phyloP scores from a whole-genome alignment of 2,329 filamentous ascomycete genomes.

The Orbilia quercus region DNA sequence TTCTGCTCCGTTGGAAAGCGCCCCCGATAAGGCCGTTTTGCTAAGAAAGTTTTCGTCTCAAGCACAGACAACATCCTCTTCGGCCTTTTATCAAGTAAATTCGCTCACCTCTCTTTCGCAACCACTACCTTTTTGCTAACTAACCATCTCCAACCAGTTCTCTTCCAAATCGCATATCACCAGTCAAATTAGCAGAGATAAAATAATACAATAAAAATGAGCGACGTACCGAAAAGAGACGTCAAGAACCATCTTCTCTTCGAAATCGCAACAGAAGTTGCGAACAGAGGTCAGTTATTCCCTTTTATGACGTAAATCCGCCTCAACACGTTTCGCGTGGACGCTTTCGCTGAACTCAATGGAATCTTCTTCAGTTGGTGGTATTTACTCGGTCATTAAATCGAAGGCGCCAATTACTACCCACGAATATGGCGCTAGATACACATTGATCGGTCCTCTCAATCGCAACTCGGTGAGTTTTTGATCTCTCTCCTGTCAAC shows the following conservation, averaged over 20 bases:
- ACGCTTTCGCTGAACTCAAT: conserved; percentile 25
- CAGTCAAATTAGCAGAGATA: conserved; percentile 13
- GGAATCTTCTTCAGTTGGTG: conserved; percentile 76
- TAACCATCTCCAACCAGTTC: conserved; percentile 9
- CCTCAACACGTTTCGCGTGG: conserved; percentile 43
- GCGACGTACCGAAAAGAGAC: conserved; percentile 68
- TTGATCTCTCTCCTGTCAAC: conserved; percentile 16
- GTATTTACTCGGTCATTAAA: conserved; percentile 99
- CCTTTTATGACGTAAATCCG: conserved; percentile 46
- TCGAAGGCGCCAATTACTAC: conserved; percentile 98
- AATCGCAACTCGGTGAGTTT: conserved; percentile 84
- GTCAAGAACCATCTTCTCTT: conserved; percentile 97
- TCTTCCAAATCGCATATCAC: conserved; percentile 24
- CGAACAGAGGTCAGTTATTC: conserved; percentile 80
- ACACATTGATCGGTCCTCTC: conserved; percentile 92
- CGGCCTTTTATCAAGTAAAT: conserved; percentile 40
- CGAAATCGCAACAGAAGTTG: conserved; percentile 95
- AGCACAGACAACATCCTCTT: conserved; percentile 3
- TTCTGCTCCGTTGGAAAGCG: conserved; percentile 30
- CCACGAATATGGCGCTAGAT: conserved; percentile 96
- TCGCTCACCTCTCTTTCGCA: conserved; percentile 44
- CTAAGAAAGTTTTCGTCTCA: conserved; percentile 26
- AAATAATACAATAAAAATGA: conserved; percentile 37
- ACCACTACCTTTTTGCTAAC: conserved; percentile 12
- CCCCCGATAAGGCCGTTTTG: conserved; percentile 31